Conservation (phyloP, 148 eudicot species). For the Limonium bicolor region DNA sequence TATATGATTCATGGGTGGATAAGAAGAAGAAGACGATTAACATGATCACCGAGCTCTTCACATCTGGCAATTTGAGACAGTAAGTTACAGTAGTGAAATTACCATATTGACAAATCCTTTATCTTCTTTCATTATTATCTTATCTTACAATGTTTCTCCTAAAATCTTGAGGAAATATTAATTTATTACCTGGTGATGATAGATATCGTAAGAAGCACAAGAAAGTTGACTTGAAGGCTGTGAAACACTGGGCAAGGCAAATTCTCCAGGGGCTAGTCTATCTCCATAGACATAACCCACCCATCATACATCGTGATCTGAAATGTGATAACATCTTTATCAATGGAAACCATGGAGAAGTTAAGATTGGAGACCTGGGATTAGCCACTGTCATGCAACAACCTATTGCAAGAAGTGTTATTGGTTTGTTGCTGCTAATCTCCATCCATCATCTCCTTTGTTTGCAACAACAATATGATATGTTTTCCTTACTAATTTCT, state of each 20-base stretch:
- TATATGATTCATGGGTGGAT: constrained; percentile 85
- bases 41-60: constrained; percentile 91
- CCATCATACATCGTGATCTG: constrained; percentile 68
- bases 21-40: constrained; percentile 70
- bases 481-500: too few relatives aligned
- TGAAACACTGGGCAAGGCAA: constrained; percentile 93
- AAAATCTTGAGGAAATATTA: too few relatives aligned
- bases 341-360: constrained; percentile 81
- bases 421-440: constrained; percentile 52
- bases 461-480: too few relatives aligned
- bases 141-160: too few relatives aligned
- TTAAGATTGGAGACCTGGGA: constrained; percentile 89
- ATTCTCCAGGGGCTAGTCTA: constrained; percentile 67
- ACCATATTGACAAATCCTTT: too few relatives aligned
- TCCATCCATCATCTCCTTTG: too few relatives aligned
- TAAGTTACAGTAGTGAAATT: too few relatives aligned
- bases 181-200: neutral
- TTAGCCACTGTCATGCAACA: constrained; percentile 73
- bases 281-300: constrained; percentile 78
- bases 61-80: constrained; percentile 89
- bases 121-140: too few relatives aligned
- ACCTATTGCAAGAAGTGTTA: constrained; percentile 65
- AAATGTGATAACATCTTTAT: constrained; percentile 90
- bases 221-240: constrained; percentile 81
- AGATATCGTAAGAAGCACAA: constrained; percentile 75